These are phyloP conservation scores for Prunus fruticosa DNA, from an alignment of 306 rosid species.

Conservation along the genomic window DNA sequence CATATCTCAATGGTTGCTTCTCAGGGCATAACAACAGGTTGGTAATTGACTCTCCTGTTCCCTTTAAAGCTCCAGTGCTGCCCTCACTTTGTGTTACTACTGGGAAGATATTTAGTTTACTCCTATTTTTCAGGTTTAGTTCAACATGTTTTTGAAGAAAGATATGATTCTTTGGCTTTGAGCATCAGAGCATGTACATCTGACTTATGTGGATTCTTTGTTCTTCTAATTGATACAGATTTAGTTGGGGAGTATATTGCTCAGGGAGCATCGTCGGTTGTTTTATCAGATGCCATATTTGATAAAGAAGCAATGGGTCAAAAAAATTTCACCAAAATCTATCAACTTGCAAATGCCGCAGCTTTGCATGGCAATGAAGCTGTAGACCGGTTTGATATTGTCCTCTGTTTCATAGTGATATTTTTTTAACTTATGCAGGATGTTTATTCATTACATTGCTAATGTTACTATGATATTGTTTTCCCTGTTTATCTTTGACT, in stretches of 20 bases:
- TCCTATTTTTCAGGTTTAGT: too few relatives aligned
- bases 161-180: slow-evolving; percentile 8
- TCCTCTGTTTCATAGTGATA: background rate
- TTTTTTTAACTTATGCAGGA: background rate
- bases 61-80: background rate
- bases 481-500: background rate
- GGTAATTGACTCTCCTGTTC: slow-evolving; percentile 9
- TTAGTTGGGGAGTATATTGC: slow-evolving; percentile 58
- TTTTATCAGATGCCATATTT: slow-evolving; percentile 87
- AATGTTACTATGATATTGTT: background rate
- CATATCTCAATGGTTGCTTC: slow-evolving; percentile 74
- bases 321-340: slow-evolving; percentile 49
- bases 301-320: slow-evolving; percentile 56
- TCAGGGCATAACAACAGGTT: slow-evolving; percentile 82
- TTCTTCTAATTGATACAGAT: slow-evolving; percentile 39
- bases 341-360: slow-evolving; percentile 62
- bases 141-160: background rate
- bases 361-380: slow-evolving; percentile 56
- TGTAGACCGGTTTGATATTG: slow-evolving; percentile 41
- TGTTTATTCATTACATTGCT: background rate
- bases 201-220: slow-evolving; percentile 6
- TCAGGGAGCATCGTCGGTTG: slow-evolving; percentile 75
- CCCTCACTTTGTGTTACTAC: background rate
- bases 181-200: background rate
- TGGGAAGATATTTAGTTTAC: background rate